Percentiles rank a stretch among this genome's conserved stretches.
Evolutionary conservation across 177 flowering plant species (phyloP).

Genomic region (Tripterygium wilfordii): DNA sequence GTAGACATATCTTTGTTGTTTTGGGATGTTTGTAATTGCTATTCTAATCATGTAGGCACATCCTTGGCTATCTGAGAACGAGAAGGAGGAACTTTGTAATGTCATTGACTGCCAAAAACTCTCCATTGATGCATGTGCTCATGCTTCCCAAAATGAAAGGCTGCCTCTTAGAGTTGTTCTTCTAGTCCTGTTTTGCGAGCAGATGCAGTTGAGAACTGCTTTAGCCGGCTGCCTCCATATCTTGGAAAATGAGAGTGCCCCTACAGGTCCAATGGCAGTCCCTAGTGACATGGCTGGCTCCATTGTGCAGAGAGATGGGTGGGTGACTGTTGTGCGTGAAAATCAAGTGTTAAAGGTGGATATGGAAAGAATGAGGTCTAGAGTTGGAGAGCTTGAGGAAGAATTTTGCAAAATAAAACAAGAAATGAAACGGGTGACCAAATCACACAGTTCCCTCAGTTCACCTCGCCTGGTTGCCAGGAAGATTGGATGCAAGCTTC

Average conservation of each 20-base stretch:
- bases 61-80: slow-evolving; percentile 77
- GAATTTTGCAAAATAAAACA: slow-evolving; percentile 62
- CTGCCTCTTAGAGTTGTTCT: slow-evolving; percentile 78
- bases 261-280: slow-evolving; percentile 26
- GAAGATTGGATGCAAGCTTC: slow-evolving; percentile 62
- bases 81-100: slow-evolving; percentile 73
- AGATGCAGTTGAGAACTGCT: slow-evolving; percentile 76
- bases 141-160: slow-evolving; percentile 86
- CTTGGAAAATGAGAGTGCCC: slow-evolving; percentile 44
- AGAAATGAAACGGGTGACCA: slow-evolving; percentile 59
- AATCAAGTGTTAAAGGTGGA: slow-evolving; percentile 71
- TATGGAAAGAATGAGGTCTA: slow-evolving; percentile 71
- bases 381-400: slow-evolving; percentile 81
- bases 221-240: slow-evolving; percentile 52
- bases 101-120: slow-evolving; percentile 78
- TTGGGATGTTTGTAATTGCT: slow-evolving; percentile 4
- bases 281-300: slow-evolving; percentile 36
- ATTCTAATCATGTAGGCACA: slow-evolving; percentile 58
- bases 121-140: slow-evolving; percentile 93
- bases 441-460: slow-evolving; percentile 50
- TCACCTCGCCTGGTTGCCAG: slow-evolving; percentile 54
- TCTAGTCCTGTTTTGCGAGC: slow-evolving; percentile 92
- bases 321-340: slow-evolving; percentile 80
- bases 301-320: slow-evolving; percentile 67
- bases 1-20: slow-evolving; percentile 7